These are phyloP conservation scores for Penicillium flavigenum DNA, from an alignment of 495 filamentous ascomycete species.

Conservation along the genomic window DNA sequence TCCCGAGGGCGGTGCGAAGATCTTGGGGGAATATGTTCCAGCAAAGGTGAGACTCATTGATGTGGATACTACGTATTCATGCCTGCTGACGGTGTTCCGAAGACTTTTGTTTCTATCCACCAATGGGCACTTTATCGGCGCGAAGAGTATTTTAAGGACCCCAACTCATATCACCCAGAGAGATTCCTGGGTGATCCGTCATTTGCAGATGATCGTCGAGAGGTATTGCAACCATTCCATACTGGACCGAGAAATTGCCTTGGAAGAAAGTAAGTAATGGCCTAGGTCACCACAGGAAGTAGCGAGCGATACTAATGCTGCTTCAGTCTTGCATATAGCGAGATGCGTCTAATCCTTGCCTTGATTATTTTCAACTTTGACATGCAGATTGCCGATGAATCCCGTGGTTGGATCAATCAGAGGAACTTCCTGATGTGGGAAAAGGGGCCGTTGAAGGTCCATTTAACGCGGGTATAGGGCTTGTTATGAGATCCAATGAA, in stretches of 20 bases:
- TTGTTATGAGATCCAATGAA: not conserved
- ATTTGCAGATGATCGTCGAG: constrained; percentile 45
- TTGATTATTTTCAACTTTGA: constrained; percentile 45
- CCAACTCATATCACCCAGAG: constrained; percentile 51
- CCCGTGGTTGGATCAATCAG: constrained; percentile 37
- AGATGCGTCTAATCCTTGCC: constrained; percentile 42
- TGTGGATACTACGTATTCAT: not conserved
- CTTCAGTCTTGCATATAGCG: constrained; percentile 41
- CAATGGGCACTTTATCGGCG: constrained; percentile 50
- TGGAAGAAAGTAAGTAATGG: constrained; percentile 52
- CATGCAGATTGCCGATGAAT: constrained; percentile 32
- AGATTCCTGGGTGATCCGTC: constrained; percentile 41
- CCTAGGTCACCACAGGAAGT: not conserved
- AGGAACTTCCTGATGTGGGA: constrained; percentile 36
- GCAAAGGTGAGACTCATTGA: constrained; percentile 26
- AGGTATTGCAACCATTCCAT: constrained; percentile 55
- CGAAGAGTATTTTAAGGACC: constrained; percentile 44
- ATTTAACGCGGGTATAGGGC: constrained; percentile 19
- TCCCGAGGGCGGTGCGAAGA: constrained; percentile 44
- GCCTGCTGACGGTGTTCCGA: constrained; percentile 8
- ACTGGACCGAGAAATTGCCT: constrained; percentile 60
- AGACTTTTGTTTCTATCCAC: constrained; percentile 51
- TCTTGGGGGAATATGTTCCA: constrained; percentile 48
- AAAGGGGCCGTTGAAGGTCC: constrained; percentile 32
- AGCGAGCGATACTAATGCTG: not conserved